These are phyloP conservation scores for Neurospora cerealis DNA, from an alignment of 495 filamentous ascomycete genomes.

Conservation along the genomic window DNA sequence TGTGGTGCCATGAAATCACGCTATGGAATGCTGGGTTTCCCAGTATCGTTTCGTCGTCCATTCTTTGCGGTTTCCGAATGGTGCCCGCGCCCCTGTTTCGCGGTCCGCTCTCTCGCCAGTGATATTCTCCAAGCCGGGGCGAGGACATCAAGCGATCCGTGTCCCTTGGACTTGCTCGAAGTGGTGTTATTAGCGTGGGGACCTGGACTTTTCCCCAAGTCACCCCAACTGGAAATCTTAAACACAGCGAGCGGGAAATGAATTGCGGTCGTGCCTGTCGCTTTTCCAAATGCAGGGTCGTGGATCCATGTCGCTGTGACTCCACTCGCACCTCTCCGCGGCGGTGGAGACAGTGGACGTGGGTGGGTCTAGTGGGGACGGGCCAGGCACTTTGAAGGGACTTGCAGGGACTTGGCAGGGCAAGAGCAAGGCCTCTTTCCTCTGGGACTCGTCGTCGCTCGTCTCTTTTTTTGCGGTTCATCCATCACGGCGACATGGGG, in stretches of 20 bases:
- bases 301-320: background rate
- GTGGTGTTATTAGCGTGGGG: background rate
- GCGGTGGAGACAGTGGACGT: background rate
- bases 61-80: background rate
- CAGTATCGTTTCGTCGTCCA: background rate
- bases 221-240: background rate
- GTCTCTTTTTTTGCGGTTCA: background rate
- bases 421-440: constrained; percentile 1
- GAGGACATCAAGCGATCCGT: background rate
- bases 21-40: background rate
- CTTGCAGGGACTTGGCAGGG: background rate
- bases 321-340: background rate
- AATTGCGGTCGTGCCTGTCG: background rate
- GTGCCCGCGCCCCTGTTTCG: background rate
- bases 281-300: background rate
- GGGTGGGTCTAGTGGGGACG: background rate
- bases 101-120: background rate
- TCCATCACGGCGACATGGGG: background rate
- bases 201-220: background rate
- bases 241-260: background rate
- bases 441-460: background rate
- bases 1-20: background rate
- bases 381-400: background rate
- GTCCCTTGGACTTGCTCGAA: background rate
- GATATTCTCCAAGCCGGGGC: background rate